Evolutionary conservation across 495 filamentous ascomycete genomes (phyloP).

Genomic region (Jackrogersella multiformis): DNA sequence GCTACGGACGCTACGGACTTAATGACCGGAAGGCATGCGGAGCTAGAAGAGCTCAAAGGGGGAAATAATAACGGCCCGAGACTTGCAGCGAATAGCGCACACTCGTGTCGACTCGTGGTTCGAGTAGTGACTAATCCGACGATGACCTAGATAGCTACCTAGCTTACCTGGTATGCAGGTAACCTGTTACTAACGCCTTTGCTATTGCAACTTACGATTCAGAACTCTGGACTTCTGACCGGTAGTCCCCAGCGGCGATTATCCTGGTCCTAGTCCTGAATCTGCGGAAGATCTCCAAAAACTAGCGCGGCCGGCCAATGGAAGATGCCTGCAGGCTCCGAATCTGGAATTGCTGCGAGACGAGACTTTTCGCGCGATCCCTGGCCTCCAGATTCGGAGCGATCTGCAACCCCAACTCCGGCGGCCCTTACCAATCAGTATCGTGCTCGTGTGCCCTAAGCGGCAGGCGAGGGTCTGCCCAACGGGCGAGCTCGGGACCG

Average conservation of each 20-base stretch:
- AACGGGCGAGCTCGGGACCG: slow-evolving; percentile 26
- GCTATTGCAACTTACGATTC: background rate
- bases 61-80: background rate
- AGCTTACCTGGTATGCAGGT: too few relatives aligned
- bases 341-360: slow-evolving; percentile 23
- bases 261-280: background rate
- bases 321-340: slow-evolving; percentile 21
- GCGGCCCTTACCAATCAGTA: slow-evolving; percentile 10
- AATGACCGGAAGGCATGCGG: too few relatives aligned
- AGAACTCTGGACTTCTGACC: background rate
- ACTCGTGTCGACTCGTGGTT: too few relatives aligned
- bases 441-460: background rate
- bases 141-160: too few relatives aligned
- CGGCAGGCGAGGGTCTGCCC: background rate
- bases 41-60: background rate
- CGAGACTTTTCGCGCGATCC: slow-evolving; percentile 18
- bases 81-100: background rate
- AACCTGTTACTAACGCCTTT: too few relatives aligned
- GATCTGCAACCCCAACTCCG: slow-evolving; percentile 22
- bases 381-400: background rate
- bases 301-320: slow-evolving; percentile 23
- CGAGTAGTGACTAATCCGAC: background rate
- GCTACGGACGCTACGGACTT: too few relatives aligned
- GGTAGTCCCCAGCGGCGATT: background rate
- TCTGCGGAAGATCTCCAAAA: background rate